Evolutionary conservation across 768 basidiomycete genomes (phyloP).

Genomic region (Russula sp.): DNA sequence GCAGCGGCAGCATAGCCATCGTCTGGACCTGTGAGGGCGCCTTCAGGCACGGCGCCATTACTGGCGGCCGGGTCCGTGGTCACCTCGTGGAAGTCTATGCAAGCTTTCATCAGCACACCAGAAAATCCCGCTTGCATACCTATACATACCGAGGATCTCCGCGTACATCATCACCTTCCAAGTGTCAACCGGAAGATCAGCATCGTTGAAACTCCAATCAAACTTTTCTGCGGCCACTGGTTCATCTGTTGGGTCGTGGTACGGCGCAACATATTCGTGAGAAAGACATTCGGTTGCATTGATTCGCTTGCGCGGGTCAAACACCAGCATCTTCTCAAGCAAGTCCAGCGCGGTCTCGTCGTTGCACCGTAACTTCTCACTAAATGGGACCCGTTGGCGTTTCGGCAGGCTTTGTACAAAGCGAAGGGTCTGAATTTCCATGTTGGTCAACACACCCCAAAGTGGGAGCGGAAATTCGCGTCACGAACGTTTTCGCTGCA

Average conservation of each 20-base stretch:
- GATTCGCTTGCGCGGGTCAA: conserved; percentile 97
- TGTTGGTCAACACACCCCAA: conserved; percentile 3
- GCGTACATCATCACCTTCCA: conserved; percentile 99
- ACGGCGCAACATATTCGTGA: conserved; percentile 94
- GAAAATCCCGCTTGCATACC: not conserved
- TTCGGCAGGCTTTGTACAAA: conserved; percentile 99
- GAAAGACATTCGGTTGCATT: conserved; percentile 85
- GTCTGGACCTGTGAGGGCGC: conserved; percentile 68
- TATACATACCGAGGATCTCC: conserved; percentile 82
- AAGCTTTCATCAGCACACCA: not conserved
- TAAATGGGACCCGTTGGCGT: conserved; percentile 92
- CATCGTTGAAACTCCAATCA: conserved; percentile 99
- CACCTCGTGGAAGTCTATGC: conserved; percentile 77
- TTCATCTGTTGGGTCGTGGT: conserved; percentile 98
- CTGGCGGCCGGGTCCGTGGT: conserved; percentile 47
- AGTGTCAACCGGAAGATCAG: conserved; percentile 95
- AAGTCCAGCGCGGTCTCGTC: conserved; percentile 93
- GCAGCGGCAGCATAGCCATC: conserved; percentile 27
- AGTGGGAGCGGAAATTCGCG: not conserved
- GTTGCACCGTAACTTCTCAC: conserved; percentile 83
- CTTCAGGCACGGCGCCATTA: conserved; percentile 47
- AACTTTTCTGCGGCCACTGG: conserved; percentile 91
- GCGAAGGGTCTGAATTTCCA: conserved; percentile 71
- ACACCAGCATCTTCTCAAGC: conserved; percentile 98
- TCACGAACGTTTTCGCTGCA: conserved; percentile 88